A percentile compares a stretch with the other conserved stretches of the same genome.
Evolutionary conservation across 805 yeast species (phyloP).

Genomic region (Schwanniomyces sp.): DNA sequence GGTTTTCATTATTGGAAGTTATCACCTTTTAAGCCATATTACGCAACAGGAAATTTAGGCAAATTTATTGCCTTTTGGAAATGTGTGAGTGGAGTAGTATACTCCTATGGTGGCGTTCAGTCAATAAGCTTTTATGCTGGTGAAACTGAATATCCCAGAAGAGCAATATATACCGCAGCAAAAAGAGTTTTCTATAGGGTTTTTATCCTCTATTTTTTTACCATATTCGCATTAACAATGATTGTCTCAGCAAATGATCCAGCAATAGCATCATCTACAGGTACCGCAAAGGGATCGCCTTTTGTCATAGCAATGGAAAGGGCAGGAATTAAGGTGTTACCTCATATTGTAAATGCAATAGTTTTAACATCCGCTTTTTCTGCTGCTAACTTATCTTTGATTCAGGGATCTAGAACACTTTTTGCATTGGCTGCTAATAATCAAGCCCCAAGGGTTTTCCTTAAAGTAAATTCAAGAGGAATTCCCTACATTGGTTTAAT

Average conservation of each 20-base stretch:
- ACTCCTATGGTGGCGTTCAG: conserved; percentile 34
- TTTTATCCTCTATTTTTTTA: conserved; percentile 23
- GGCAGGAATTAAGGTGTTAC: conserved; percentile 33
- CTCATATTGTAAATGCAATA: conserved; percentile 37
- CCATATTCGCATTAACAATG: conserved; percentile 32
- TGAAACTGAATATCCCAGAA: conserved; percentile 34
- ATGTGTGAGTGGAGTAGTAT: conserved; percentile 38
- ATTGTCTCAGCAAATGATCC: conserved; percentile 31
- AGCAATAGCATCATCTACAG: conserved; percentile 21
- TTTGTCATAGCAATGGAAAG: conserved; percentile 38
- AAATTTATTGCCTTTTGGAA: conserved; percentile 28
- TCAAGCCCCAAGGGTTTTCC: conserved; percentile 37
- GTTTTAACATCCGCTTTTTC: conserved; percentile 41
- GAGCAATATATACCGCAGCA: conserved; percentile 27
- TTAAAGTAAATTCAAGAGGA: conserved; percentile 30
- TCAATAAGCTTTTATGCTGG: conserved; percentile 24
- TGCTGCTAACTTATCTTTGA: conserved; percentile 30
- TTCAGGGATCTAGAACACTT: conserved; percentile 29
- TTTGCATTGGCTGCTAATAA: conserved; percentile 37
- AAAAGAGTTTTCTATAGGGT: conserved; percentile 29
- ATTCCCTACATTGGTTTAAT: conserved; percentile 28
- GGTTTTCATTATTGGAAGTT: conserved; percentile 43
- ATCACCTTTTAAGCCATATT: conserved; percentile 33
- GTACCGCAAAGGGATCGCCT: conserved; percentile 36
- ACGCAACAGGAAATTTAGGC: conserved; percentile 18